Evolutionary conservation across 2,329 filamentous ascomycete genomes (phyloP).

Genomic region (Hymenoscyphus infarciens): DNA sequence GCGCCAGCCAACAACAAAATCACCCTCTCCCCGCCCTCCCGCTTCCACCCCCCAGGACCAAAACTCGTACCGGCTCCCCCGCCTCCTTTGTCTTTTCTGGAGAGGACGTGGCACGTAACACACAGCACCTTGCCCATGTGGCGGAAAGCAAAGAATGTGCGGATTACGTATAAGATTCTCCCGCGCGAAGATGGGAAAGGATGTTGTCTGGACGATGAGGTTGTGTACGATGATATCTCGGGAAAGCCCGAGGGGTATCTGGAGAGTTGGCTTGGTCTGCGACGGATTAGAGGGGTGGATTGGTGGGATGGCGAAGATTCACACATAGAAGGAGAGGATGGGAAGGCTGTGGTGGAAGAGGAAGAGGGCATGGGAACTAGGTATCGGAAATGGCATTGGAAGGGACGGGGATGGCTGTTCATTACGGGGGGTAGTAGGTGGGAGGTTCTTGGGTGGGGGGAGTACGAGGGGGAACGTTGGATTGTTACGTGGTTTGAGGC

Average conservation of each 20-base stretch:
- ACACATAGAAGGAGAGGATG: no score
- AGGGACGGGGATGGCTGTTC: conserved; percentile 70
- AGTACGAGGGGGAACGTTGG: conserved; percentile 50
- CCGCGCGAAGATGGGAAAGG: conserved; percentile 26
- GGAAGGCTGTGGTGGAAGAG: background rate
- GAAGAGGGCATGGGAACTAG: background rate
- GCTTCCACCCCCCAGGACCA: conserved; percentile 3
- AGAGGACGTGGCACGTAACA: conserved; percentile 68
- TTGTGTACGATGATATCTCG: conserved; percentile 53
- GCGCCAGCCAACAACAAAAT: background rate
- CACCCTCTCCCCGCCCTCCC: conserved; percentile 3
- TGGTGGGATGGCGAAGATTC: conserved; percentile 40
- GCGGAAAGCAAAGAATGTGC: conserved; percentile 74
- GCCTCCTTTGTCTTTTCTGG: conserved; percentile 57
- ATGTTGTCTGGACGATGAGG: conserved; percentile 61
- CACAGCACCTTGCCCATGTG: conserved; percentile 78
- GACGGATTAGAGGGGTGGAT: conserved; percentile 64
- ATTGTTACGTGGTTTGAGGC: conserved; percentile 81
- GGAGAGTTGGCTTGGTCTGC: conserved; percentile 46
- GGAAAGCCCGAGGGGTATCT: conserved; percentile 37
- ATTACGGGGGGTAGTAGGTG: conserved; percentile 70
- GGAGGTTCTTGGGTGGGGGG: conserved; percentile 77
- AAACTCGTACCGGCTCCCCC: background rate
- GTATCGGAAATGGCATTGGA: conserved; percentile 61
- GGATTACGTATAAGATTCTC: conserved; percentile 68